Percentiles rank a stretch among this genome's conserved stretches.
Evolutionary conservation across 352 stramenopile genomes (phyloP).

Genomic region (Pythium folliculosum): DNA sequence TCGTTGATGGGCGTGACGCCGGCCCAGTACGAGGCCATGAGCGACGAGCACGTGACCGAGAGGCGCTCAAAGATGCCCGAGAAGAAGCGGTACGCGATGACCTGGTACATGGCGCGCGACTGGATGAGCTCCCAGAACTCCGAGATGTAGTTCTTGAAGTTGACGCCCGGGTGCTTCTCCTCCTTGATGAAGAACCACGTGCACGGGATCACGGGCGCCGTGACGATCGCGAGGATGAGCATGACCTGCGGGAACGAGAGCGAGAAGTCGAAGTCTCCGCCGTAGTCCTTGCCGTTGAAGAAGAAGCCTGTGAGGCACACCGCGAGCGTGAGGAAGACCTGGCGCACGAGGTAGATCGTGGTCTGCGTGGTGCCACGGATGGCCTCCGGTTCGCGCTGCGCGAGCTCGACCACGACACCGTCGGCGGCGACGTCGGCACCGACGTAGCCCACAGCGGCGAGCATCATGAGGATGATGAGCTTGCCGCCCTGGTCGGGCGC

Average conservation of each 20-base stretch:
- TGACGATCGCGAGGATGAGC: conserved; percentile 28
- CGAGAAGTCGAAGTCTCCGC: conserved; percentile 14
- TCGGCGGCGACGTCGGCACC: conserved; percentile 55
- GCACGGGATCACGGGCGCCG: conserved; percentile 35
- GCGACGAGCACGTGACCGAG: background rate
- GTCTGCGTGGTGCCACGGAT: conserved; percentile 30
- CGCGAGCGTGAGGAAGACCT: conserved; percentile 43
- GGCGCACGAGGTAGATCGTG: conserved; percentile 54
- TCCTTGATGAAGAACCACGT: conserved; percentile 55
- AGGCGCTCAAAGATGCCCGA: conserved; percentile 6
- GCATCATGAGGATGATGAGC: conserved; percentile 41
- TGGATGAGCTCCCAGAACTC: conserved; percentile 10
- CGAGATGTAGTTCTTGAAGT: conserved; percentile 9
- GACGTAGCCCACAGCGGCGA: conserved; percentile 46
- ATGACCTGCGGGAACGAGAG: conserved; percentile 51
- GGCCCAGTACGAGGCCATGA: conserved; percentile 8
- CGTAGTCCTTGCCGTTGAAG: conserved; percentile 57
- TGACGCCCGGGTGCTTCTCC: conserved; percentile 14
- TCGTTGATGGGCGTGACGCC: conserved; percentile 8
- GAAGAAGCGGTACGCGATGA: conserved; percentile 8
- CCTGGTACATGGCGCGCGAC: conserved; percentile 10
- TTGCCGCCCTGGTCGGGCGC: conserved; percentile 3
- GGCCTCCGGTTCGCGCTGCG: conserved; percentile 49
- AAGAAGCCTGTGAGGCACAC: conserved; percentile 44
- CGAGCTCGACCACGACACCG: conserved; percentile 56